Evolutionary conservation across 1,139 yeast species (phyloP), one percentile per base, ranked within the genome.

Genomic region (Blastobotrys proliferans): DNA sequence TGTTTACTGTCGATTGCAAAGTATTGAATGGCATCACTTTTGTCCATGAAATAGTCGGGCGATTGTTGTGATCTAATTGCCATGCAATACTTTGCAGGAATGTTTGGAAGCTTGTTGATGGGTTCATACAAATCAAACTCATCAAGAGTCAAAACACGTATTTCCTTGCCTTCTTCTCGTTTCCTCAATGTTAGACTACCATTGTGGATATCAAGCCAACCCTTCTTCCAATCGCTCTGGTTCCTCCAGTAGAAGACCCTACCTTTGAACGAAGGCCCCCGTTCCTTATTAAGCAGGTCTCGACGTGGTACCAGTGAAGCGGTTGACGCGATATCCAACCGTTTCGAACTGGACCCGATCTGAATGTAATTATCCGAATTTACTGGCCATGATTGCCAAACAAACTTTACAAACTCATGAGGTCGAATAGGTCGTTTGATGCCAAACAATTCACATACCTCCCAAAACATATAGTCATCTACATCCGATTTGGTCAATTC

Each of bases 301-400:
- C 66, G 53, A 2, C 66, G 56, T 3, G 66, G 64, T 21, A 54
- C 56, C 18, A 62, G 49, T 20, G 56, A 57, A 16, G 66, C 66
- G 14, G 60, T 48, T 18, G 63, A 58, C 17, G 44, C 45, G 21
- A 47, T 48, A 37, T 60, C 63, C 29, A 58, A 44, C 20, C 57
- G 51, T 37, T 50, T 40, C 13, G 52, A 45, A 19, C 59, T 51
- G 10, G 57, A 43, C 11, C 56, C 55, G 11, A 58, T 52, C 39
- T 51, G 49, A 13, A 61, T 44, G 41, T 46, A 55, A 44, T 41
- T 47, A 20, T 16, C 16, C 13, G 41, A 25, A 16, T 30, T 37
- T 14, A 32, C 27, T 29, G 48, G 49, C 62, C 63, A 57, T 11
- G 57, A 53, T 21, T 46, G 43, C 28, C 47, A 45, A 8, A 61